Percentiles rank a stretch among this genome's conserved stretches.
Evolutionary conservation across 1,139 yeast species (phyloP).

Genomic region (Lodderomyces oxycetoniae): DNA sequence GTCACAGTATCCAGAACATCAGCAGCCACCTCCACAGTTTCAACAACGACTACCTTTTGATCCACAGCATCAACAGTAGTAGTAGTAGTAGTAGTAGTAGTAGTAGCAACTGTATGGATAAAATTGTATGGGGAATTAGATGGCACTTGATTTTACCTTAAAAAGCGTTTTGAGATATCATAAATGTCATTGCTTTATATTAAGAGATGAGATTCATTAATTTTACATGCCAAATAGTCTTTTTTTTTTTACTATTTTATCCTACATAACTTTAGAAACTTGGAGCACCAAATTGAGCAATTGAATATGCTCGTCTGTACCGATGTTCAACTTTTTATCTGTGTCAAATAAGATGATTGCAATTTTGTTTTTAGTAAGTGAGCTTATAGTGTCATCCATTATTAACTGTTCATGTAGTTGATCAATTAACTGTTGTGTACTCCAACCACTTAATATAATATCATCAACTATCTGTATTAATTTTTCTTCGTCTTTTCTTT

Average conservation of each 20-base stretch:
- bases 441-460: conserved; percentile 74
- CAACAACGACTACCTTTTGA: too few relatives aligned
- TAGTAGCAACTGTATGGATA: too few relatives aligned
- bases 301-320: conserved; percentile 89
- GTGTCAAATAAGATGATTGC: conserved; percentile 66
- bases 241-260: conserved; percentile 5
- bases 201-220: too few relatives aligned
- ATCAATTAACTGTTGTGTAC: conserved; percentile 72
- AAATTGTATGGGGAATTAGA: too few relatives aligned
- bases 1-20: too few relatives aligned
- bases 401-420: conserved; percentile 78
- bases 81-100: not conserved
- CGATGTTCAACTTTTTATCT: conserved; percentile 72
- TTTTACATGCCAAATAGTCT: not conserved
- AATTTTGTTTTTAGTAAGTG: conserved; percentile 58
- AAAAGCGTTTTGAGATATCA: too few relatives aligned
- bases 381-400: conserved; percentile 49
- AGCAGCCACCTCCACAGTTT: too few relatives aligned
- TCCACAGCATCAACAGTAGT: conserved; percentile 1
- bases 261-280: conserved; percentile 40
- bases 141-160: too few relatives aligned
- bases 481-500: conserved; percentile 28
- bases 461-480: conserved; percentile 50
- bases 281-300: conserved; percentile 64
- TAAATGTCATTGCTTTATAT: too few relatives aligned